Conservation (phyloP, 2,329 filamentous ascomycete genomes). For the Verticillium longisporum region DNA sequence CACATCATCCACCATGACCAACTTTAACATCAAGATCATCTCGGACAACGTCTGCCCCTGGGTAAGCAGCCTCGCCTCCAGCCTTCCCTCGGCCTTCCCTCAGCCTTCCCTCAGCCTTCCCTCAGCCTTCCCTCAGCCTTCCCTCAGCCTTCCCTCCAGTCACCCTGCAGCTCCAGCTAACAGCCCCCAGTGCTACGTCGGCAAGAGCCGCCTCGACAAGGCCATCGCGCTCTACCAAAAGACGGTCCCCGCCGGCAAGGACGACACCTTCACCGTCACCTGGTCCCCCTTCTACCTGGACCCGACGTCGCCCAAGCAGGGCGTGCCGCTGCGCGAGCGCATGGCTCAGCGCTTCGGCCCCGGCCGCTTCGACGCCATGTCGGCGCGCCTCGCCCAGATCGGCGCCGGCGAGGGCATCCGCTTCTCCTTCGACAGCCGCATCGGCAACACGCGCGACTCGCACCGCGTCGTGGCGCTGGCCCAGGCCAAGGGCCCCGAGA, state of each 20-base stretch:
- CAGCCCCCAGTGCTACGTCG: conserved; percentile 61
- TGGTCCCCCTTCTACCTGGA: conserved; percentile 82
- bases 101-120: too few species aligned
- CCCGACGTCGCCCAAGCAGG: conserved; percentile 46
- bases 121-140: too few species aligned
- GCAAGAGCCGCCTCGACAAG: conserved; percentile 65
- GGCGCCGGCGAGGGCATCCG: conserved; percentile 63
- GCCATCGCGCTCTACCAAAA: conserved; percentile 63
- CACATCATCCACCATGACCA: conserved; percentile 47
- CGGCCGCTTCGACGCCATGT: conserved; percentile 50
- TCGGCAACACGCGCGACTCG: conserved; percentile 72
- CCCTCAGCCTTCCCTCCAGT: too few species aligned
- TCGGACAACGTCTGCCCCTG: conserved; percentile 77
- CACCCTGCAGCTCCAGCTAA: conserved; percentile 9
- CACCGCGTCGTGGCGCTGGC: conserved; percentile 71
- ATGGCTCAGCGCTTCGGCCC: conserved; percentile 61
- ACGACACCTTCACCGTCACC: conserved; percentile 64
- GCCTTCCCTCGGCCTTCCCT: too few species aligned
- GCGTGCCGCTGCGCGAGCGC: conserved; percentile 39
- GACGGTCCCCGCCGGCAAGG: conserved; percentile 46
- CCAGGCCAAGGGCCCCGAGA: conserved; percentile 37
- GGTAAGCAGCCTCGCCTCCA: conserved; percentile 20
- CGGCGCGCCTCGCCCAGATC: conserved; percentile 46
- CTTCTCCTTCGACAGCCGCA: conserved; percentile 64
- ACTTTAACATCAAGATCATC: conserved; percentile 70